Base-by-base conservation (phyloP, 768 basidiomycete genomes). In the Krasilnikovozyma curviuscula region DNA sequence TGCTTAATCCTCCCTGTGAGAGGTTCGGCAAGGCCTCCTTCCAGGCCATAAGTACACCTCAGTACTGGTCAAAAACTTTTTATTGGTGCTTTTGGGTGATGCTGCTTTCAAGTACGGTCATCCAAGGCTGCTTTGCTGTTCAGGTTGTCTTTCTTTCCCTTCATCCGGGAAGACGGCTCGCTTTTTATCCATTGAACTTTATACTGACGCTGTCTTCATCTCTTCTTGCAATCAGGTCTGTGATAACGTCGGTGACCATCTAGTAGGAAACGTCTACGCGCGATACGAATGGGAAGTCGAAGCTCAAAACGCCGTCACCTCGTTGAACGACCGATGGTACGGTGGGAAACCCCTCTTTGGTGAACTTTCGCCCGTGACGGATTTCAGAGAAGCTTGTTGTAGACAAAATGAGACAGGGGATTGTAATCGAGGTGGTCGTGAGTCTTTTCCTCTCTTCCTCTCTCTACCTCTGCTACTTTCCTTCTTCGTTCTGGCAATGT, bases 271-370 rank as follows among this genome's bases (percentile, higher is more conserved):
- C 58, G 91, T 98, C 2, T 98, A 98, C 61, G 91, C 89, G 4
- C 77, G 91, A 21, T 98, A 83, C 60, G 91, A 98, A 60, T 93
- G 86, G 88, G 91, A 98, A 66, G 88, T 88, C 0, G 91, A 98
- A 63, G 91, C 91, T 8, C 81, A 86, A 59, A 70, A 78, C 27
- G 91, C 91, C 2, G 85, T 95, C 6, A 84, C 91, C 57, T 83
- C 74, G 50, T 69, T 95, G 55, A 95, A 97, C 58, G 81, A 91
- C 59, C 76, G 91, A 28, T 98, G 93, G 93, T 98, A 95, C 71
- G 86, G 86, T 56, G 49, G 40, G 34, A 46, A 47, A 38, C 50
- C 50, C 3, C 40, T 52, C 21, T 52, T 89, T 60, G 86, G 85
- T n/a, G 93, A 98, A 60, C 73, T 98, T 23, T 89, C 85, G 2